These are phyloP conservation scores for Neocatenulostroma microsporum DNA, from an alignment of 2,329 filamentous ascomycete species.

Conservation along the genomic window DNA sequence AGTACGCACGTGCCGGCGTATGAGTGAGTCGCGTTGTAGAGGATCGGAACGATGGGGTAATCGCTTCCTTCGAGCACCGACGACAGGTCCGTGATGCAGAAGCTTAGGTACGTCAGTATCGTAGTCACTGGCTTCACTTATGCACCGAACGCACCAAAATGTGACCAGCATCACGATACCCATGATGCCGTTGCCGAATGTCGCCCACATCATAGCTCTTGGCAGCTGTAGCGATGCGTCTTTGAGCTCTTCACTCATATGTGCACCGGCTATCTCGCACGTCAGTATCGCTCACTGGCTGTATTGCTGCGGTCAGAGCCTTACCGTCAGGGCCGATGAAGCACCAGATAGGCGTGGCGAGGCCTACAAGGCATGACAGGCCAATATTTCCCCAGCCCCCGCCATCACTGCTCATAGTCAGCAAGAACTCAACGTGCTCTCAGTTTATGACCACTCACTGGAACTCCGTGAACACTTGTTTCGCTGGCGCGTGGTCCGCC, in stretches of 20 bases:
- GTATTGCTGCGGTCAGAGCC: not conserved
- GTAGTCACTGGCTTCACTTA: conserved; percentile 1
- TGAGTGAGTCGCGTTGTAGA: conserved; percentile 25
- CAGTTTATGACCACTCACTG: conserved; percentile 17
- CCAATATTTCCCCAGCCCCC: conserved; percentile 37
- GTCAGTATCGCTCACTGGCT: too few species aligned
- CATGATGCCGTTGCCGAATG: conserved; percentile 29
- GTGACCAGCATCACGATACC: conserved; percentile 32
- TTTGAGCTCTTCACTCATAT: conserved; percentile 29
- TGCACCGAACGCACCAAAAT: too few species aligned
- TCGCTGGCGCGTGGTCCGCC: conserved; percentile 22
- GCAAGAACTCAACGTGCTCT: not conserved
- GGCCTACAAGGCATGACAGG: conserved; percentile 36
- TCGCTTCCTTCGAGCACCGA: conserved; percentile 19
- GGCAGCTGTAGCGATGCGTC: conserved; percentile 38
- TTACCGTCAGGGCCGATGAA: conserved; percentile 30
- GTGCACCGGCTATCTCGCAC: conserved; percentile 24
- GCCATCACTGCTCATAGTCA: conserved; percentile 23
- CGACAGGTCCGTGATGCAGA: conserved; percentile 24
- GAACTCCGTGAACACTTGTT: conserved; percentile 30
- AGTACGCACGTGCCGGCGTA: conserved; percentile 25
- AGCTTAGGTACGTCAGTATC: conserved; percentile 16
- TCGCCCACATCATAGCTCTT: conserved; percentile 37
- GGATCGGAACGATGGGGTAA: conserved; percentile 26
- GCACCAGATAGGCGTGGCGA: conserved; percentile 32